phyloP scores from a whole-genome alignment of 495 filamentous ascomycete species.

The Penicillium maclennaniae region DNA sequence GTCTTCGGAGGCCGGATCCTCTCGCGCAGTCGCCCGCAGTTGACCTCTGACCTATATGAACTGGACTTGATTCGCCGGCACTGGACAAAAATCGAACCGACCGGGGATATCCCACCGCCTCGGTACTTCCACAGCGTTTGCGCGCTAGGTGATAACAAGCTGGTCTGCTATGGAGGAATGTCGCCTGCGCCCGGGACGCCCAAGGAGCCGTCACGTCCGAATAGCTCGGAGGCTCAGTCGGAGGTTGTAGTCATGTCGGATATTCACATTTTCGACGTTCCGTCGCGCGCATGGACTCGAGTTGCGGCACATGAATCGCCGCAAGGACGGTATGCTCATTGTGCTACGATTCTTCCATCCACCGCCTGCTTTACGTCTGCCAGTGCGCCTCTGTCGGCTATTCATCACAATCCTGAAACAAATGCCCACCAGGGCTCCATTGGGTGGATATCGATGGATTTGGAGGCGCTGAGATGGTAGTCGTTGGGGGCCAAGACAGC shows the following conservation, averaged over 20 bases:
- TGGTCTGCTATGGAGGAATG: conserved; percentile 98
- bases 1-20: conserved; percentile 91
- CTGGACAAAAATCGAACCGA: conserved; percentile 83
- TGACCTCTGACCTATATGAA: conserved; percentile 89
- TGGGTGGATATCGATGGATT: conserved; percentile 80
- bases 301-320: conserved; percentile 78
- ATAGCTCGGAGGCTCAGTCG: conserved; percentile 64
- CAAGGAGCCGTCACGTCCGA: conserved; percentile 40
- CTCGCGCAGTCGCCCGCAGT: conserved; percentile 72
- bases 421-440: conserved; percentile 81
- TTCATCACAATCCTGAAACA: conserved; percentile 81
- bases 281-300: conserved; percentile 77
- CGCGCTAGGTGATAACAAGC: conserved; percentile 85
- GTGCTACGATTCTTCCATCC: conserved; percentile 87
- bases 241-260: conserved; percentile 98
- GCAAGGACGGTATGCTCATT: conserved; percentile 94
- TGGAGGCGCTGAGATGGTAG: conserved; percentile 94
- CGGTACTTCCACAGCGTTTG: conserved; percentile 97
- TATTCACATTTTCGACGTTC: conserved; percentile 94
- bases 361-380: conserved; percentile 80
- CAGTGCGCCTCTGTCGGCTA: conserved; percentile 75
- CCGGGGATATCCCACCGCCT: conserved; percentile 81
- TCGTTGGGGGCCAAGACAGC: conserved; percentile 93
- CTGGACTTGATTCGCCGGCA: conserved; percentile 86
- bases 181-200: conserved; percentile 61